Base-by-base conservation (phyloP, 495 filamentous ascomycete genomes). In the Podospora pseudoanserina region DNA sequence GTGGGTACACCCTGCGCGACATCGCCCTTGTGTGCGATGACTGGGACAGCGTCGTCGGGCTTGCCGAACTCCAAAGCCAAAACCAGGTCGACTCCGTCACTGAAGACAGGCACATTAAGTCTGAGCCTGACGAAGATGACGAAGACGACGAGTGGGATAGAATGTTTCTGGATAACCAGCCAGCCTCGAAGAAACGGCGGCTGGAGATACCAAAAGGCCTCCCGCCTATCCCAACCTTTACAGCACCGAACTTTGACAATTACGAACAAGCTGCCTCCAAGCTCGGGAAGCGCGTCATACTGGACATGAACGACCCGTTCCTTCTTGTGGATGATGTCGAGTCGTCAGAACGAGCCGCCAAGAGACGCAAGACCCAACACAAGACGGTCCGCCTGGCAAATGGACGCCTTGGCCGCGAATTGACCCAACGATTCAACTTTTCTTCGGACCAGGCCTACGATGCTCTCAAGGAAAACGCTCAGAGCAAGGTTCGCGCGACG, bases 371-470 rank as follows among this genome's bases (percentile, higher is more conserved):
- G 68, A 57, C 77, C 5, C 77, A 80, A 59, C 78, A 80, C 68
- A 83, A 81, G 70, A 76, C 83, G 63, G 86, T 85, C 65, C 83
- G 87, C 26, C 80, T 86, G 77, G 82, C 81, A 11, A 85, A 83
- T 58, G 84, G 86, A 11, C 81, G 81, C 39, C 74, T 88, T 18
- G 83, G 84, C 23, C 86, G 84, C 30, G 83, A 87, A 61, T 79
- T 96, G n/a, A 86, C 83, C 28, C 85, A 89, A 69, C 86, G 93
- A 26, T 98, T 96, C 84, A 97, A 98, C 77, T 91, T 97, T 62
- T 97, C 94, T 30, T 97, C 97, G 67, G 95, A 99, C 73, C 89
- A 92, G 59, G 94, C 93, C 2, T 99, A 99, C 75, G 92, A 97
- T 71, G 88, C 91, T 64, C 85, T 99, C 57, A 98, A 99, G 79